Percentiles rank a stretch among this genome's conserved stretches.
phyloP scores from a whole-genome alignment of 177 flowering plant genomes.

The Vitis hybrid region DNA sequence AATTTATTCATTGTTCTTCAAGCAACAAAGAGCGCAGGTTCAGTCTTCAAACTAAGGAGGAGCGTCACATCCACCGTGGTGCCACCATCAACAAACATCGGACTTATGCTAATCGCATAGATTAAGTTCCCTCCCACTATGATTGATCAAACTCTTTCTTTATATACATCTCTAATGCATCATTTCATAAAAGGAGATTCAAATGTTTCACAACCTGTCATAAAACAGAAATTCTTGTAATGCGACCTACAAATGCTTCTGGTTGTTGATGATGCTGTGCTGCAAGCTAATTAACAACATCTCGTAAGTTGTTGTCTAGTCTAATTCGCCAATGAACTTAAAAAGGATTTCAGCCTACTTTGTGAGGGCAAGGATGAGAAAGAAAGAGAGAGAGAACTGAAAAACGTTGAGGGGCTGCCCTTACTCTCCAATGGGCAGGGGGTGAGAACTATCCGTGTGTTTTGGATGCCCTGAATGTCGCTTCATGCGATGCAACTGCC shows the following conservation, averaged over 20 bases:
- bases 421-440: slow-evolving; percentile 16
- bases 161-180: too few relatives aligned
- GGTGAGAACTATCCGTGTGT: slow-evolving; percentile 38
- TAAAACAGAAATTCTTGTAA: too few relatives aligned
- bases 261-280: too few relatives aligned
- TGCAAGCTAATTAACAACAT: too few relatives aligned
- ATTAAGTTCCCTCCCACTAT: slow-evolving; percentile 15
- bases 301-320: too few relatives aligned
- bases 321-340: background rate
- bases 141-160: too few relatives aligned
- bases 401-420: slow-evolving; percentile 29
- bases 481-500: slow-evolving; percentile 34
- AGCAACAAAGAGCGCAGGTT: slow-evolving; percentile 36
- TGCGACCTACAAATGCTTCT: too few relatives aligned
- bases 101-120: slow-evolving; percentile 23
- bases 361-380: slow-evolving; percentile 28
- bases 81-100: slow-evolving; percentile 15
- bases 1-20: slow-evolving; percentile 26
- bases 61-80: slow-evolving; percentile 28
- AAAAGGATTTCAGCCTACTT: slow-evolving; percentile 9
- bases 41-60: slow-evolving; percentile 11
- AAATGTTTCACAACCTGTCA: too few relatives aligned
- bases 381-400: slow-evolving; percentile 8
- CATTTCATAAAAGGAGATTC: too few relatives aligned
- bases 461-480: slow-evolving; percentile 41